These are phyloP conservation scores for Xanthoconium separans DNA, from an alignment of 1,284 basidiomycete species.

Conservation along the genomic window DNA sequence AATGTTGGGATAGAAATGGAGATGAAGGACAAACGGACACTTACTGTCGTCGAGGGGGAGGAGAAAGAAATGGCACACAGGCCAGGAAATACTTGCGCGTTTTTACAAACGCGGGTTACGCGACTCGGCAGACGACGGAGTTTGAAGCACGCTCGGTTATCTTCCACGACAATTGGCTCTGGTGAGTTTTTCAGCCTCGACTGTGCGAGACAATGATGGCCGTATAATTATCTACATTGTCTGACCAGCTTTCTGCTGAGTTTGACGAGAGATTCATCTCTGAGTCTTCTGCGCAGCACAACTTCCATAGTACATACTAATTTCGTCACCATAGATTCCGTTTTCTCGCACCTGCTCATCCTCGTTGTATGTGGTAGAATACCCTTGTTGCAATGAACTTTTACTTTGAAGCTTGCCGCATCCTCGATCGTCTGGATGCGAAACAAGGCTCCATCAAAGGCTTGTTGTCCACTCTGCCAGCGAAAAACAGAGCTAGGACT, in stretches of 20 bases:
- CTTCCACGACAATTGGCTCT: neutral
- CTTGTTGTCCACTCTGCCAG: constrained; percentile 66
- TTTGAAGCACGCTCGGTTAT: constrained; percentile 23
- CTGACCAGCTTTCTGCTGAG: constrained; percentile 48
- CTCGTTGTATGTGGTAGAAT: too few species aligned
- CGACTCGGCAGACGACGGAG: constrained; percentile 32
- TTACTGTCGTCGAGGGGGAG: constrained; percentile 23
- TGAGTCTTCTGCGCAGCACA: constrained; percentile 29
- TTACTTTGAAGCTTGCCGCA: constrained; percentile 84
- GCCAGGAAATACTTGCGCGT: constrained; percentile 17
- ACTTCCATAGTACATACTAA: constrained; percentile 9
- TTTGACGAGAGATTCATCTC: constrained; percentile 42
- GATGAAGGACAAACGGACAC: constrained; percentile 3
- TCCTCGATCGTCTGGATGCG: constrained; percentile 81
- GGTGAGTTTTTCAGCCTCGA: constrained; percentile 22
- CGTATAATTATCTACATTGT: constrained; percentile 84
- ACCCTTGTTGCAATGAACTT: constrained; percentile 77
- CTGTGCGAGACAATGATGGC: constrained; percentile 46
- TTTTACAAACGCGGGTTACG: constrained; percentile 24
- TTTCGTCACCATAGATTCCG: constrained; percentile 14
- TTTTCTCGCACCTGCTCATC: too few species aligned
- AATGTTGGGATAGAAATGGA: constrained; percentile 2
- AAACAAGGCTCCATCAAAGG: constrained; percentile 87
- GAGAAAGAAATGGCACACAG: constrained; percentile 23
- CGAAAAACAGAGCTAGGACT: constrained; percentile 76